Evolutionary conservation across 495 filamentous ascomycete genomes (phyloP).

Genomic region (Cercophora newfieldiana): DNA sequence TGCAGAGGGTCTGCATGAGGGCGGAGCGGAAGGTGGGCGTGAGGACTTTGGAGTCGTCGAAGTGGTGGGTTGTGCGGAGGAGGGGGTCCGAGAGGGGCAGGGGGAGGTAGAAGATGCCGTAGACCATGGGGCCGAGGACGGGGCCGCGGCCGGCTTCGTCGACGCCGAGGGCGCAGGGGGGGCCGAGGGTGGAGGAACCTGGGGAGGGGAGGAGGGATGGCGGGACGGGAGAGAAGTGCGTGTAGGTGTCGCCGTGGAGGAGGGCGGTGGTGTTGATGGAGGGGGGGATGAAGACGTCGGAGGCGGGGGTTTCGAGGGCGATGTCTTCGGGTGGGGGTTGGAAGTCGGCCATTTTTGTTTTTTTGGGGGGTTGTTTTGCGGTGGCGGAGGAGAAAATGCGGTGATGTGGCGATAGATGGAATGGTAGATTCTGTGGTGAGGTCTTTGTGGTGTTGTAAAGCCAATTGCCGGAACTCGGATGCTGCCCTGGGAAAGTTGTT

Average conservation of each 20-base stretch:
- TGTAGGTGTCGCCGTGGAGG: conserved; percentile 73
- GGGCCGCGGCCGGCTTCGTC: conserved; percentile 96
- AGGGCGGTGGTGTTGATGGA: conserved; percentile 65
- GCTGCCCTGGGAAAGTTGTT: too few relatives aligned
- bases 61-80: conserved; percentile 73
- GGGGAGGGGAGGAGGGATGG: conserved; percentile 47
- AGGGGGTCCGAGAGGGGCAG: conserved; percentile 64
- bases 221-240: conserved; percentile 77
- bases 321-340: conserved; percentile 45
- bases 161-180: conserved; percentile 65
- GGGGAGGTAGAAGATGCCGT: conserved; percentile 86
- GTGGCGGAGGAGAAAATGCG: neutral
- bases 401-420: too few relatives aligned
- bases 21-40: conserved; percentile 69
- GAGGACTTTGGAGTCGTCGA: conserved; percentile 90
- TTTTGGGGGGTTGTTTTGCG: conserved; percentile 33
- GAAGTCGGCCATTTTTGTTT: conserved; percentile 34
- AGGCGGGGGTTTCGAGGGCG: conserved; percentile 55
- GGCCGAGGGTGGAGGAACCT: conserved; percentile 25
- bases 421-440: too few relatives aligned
- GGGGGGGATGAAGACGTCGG: conserved; percentile 72
- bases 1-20: conserved; percentile 76
- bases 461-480: too few relatives aligned
- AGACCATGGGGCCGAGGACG: conserved; percentile 96
- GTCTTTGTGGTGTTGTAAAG: too few relatives aligned